These are phyloP conservation scores for Wickerhamiella pararugosa DNA, from an alignment of 1,139 yeast genomes.

Conservation along the genomic window DNA sequence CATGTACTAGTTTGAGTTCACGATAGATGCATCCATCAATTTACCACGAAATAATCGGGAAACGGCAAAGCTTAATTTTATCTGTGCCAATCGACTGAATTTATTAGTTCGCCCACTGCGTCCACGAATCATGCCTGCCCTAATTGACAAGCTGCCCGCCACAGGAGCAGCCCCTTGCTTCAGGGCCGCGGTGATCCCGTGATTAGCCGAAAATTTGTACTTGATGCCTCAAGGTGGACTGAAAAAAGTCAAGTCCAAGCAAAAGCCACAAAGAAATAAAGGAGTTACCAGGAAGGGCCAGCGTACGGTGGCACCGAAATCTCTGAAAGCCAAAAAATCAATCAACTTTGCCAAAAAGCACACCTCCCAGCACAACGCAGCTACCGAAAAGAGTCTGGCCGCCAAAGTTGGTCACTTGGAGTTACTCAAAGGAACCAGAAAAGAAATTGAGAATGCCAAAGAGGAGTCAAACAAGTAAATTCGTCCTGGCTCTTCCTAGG, in stretches of 20 bases:
- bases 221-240: conserved; percentile 45
- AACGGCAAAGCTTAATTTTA: too few relatives aligned
- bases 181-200: neutral
- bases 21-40: too few relatives aligned
- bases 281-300: conserved; percentile 47
- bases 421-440: conserved; percentile 78
- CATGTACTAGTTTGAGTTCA: too few relatives aligned
- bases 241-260: conserved; percentile 21
- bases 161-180: too few relatives aligned
- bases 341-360: conserved; percentile 44
- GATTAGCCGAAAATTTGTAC: neutral
- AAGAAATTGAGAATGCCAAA: conserved; percentile 47
- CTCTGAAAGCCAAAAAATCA: conserved; percentile 30
- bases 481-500: neutral
- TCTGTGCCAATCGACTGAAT: too few relatives aligned
- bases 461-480: conserved; percentile 3
- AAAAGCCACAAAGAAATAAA: conserved; percentile 15
- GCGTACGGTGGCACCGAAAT: conserved; percentile 53
- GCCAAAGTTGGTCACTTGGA: conserved; percentile 94
- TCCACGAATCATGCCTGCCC: too few relatives aligned
- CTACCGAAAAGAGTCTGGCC: conserved; percentile 76
- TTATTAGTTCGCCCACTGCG: too few relatives aligned
- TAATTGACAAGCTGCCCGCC: too few relatives aligned
- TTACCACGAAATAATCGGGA: too few relatives aligned
- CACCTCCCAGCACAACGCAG: conserved; percentile 47